These are phyloP conservation scores for Gaeumannomyces tritici DNA, from an alignment of 2,329 filamentous ascomycete genomes.

Conservation along the genomic window DNA sequence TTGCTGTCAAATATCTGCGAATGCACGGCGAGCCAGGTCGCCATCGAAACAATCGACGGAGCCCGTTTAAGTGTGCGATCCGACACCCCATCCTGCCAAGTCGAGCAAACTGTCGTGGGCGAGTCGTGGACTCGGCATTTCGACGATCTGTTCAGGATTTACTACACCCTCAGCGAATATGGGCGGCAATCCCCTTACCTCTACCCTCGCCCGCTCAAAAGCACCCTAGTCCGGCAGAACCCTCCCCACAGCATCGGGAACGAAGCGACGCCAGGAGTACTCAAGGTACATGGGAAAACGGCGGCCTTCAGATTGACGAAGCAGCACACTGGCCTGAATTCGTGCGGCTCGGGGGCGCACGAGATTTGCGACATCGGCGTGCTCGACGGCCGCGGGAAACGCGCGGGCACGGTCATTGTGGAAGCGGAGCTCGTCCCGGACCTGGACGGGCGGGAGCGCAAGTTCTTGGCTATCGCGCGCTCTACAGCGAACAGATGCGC, in stretches of 20 bases:
- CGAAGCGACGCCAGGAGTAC: neutral
- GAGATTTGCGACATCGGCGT: conserved; percentile 4
- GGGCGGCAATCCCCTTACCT: neutral
- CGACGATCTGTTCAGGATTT: conserved; percentile 3
- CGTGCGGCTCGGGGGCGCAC: neutral
- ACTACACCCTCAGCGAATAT: conserved; percentile 1
- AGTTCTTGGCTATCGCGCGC: conserved; percentile 4
- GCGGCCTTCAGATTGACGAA: neutral
- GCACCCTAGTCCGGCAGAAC: too few species aligned
- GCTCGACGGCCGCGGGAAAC: neutral
- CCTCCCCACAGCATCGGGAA: too few species aligned
- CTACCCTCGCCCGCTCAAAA: neutral
- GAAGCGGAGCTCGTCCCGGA: neutral
- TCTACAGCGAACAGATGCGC: conserved; percentile 1
- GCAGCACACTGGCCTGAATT: neutral
- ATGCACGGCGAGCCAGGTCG: conserved; percentile 4
- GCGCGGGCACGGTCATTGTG: conserved; percentile 3
- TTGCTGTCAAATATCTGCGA: conserved; percentile 3
- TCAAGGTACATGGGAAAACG: neutral
- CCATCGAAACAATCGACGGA: neutral
- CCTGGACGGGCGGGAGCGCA: conserved; percentile 2
- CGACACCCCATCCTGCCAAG: neutral
- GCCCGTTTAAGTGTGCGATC: neutral
- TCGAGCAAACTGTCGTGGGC: neutral
- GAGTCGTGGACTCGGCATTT: conserved; percentile 2